Evolutionary conservation across 768 basidiomycete genomes (phyloP).

Genomic region (Mycena capillaripes): DNA sequence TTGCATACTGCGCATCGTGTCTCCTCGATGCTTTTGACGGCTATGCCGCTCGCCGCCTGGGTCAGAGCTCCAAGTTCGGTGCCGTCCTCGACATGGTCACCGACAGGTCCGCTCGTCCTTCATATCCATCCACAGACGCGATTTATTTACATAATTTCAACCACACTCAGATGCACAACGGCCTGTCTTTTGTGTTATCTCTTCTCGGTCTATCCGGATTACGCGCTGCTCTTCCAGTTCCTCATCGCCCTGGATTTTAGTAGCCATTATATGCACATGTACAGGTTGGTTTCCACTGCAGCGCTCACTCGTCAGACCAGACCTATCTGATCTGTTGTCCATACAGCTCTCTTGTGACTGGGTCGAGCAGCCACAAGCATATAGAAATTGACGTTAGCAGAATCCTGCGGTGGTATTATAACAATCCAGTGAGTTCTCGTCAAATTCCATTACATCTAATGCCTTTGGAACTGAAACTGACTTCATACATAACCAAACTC

Average conservation of each 20-base stretch:
- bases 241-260: conserved; percentile 97
- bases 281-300: conserved; percentile 82
- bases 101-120: conserved; percentile 88
- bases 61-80: conserved; percentile 96
- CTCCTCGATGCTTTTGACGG: conserved; percentile 97
- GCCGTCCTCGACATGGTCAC: conserved; percentile 99
- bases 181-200: conserved; percentile 96
- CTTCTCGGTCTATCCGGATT: conserved; percentile 87
- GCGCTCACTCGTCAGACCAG: neutral
- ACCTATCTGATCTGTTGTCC: conserved; percentile 19
- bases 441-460: neutral
- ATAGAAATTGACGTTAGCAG: conserved; percentile 94
- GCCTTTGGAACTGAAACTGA: conserved; percentile 9
- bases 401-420: conserved; percentile 95
- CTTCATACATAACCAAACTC: too few relatives aligned
- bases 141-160: conserved; percentile 14
- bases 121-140: neutral
- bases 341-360: conserved; percentile 97
- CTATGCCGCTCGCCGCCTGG: conserved; percentile 87
- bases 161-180: conserved; percentile 87
- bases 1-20: conserved; percentile 91
- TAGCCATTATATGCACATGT: conserved; percentile 99
- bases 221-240: conserved; percentile 90
- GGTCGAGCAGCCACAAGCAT: conserved; percentile 92
- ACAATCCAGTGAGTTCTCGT: conserved; percentile 78